Evolutionary conservation across 495 filamentous ascomycete genomes (phyloP), one percentile per base, ranked within the genome.

Genomic region (Penicillium taxi): DNA sequence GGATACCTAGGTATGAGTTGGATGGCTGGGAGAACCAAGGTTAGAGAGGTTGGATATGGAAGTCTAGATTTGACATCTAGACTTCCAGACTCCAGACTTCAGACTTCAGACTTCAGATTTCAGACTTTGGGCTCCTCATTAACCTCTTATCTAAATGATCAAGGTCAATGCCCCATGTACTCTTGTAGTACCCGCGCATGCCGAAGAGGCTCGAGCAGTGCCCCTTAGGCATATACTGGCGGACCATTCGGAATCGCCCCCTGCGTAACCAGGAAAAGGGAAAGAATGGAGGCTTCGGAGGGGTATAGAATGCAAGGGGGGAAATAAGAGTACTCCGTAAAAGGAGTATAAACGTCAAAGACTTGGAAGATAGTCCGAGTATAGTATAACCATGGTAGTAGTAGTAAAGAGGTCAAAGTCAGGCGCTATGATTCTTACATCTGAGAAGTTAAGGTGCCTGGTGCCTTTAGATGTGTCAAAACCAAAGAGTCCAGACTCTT

Each of bases 281-380:
- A 24, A 22, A 7, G 9, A n/a, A 14, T 9, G 12, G 33, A 25
- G 22, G 33, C 9, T 32, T 44, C 34, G 22, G 22, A 37, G 35
- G 41, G 32, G 37, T 29, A 44, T 50, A 47, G 32, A 50, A 51
- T 51, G 48, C 44, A 51, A 51, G 48, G 48, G 44, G 48, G 30
- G 5, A 24, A 21, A 12, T 26, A n/a, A n/a, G n/a, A n/a, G n/a
- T n/a, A n/a, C n/a, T n/a, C n/a, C n/a, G n/a, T 15, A 23, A 5
- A 25, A 22, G 25, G 9, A 37, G 27, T 15, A 26, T 46, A 20
- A 52, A 55, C 52, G 52, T 55, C 52, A 55, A 55, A 37, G 39
- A 55, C 46, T 50, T 27, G 26, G 25, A 9, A 24, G n/a, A n/a
- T 34, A 20, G 18, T 14, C 23, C 32, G 13, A 12, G 32, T 11